A percentile compares a stretch with the other conserved stretches of the same genome.
phyloP scores from a whole-genome alignment of 1,284 basidiomycete species.

The Boletus calvinii region DNA sequence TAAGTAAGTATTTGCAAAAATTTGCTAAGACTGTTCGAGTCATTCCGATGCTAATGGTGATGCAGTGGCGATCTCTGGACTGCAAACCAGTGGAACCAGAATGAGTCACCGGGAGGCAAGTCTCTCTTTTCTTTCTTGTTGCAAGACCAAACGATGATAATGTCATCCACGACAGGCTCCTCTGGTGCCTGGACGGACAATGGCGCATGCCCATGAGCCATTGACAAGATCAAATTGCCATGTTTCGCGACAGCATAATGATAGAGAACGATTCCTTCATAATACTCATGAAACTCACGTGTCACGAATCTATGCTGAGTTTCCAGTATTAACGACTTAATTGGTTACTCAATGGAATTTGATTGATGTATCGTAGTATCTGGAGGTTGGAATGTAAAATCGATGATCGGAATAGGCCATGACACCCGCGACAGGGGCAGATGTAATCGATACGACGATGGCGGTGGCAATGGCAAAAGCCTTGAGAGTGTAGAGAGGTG shows the following conservation, averaged over 20 bases:
- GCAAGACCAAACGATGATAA: neutral
- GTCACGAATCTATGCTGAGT: neutral
- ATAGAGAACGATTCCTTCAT: neutral
- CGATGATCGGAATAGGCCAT: constrained; percentile 28
- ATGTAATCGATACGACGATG: constrained; percentile 37
- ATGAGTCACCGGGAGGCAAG: constrained; percentile 23
- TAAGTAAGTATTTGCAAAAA: constrained; percentile 11
- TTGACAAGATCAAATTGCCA: neutral
- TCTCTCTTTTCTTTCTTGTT: neutral
- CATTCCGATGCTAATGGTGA: neutral
- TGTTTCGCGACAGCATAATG: neutral
- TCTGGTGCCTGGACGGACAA: constrained; percentile 20
- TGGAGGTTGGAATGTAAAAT: neutral
- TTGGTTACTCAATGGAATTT: neutral
- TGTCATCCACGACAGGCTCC: constrained; percentile 3
- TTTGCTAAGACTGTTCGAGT: neutral
- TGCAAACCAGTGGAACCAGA: constrained; percentile 22
- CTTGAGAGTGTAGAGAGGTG: constrained; percentile 41
- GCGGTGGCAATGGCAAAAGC: constrained; percentile 47
- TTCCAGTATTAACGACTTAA: neutral
- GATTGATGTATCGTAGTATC: neutral
- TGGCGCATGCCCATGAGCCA: constrained; percentile 15
- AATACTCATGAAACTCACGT: neutral
- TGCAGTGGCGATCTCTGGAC: constrained; percentile 25
- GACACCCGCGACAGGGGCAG: constrained; percentile 38